A percentile compares a stretch with the other conserved stretches of the same genome.
Conservation (phyloP, 106 monocot genomes). For the Dioscorea zingiberensis region DNA sequence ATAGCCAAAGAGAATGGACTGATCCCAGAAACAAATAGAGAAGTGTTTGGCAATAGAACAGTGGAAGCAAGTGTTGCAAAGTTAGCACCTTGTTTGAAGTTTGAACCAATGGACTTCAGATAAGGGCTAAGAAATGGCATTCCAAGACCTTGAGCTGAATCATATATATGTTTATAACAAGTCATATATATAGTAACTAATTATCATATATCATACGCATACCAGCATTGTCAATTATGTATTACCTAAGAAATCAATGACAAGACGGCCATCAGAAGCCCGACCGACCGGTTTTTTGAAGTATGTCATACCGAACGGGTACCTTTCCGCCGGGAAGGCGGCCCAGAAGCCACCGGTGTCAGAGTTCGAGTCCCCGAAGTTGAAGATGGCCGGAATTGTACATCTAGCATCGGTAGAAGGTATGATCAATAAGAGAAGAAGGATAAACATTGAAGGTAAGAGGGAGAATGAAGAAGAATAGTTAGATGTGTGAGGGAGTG, state of each 20-base stretch:
- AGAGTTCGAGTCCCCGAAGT: conserved; percentile 89
- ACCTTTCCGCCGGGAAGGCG: conserved; percentile 58
- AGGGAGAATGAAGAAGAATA: too few species aligned
- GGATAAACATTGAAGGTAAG: too few species aligned
- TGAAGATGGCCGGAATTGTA: conserved; percentile 56
- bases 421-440: too few species aligned
- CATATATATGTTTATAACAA: too few species aligned
- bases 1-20: conserved; percentile 66
- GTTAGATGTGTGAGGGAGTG: too few species aligned
- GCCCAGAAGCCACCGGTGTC: conserved; percentile 93
- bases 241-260: conserved; percentile 74
- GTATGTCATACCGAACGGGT: conserved; percentile 72
- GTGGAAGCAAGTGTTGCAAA: conserved; percentile 63
- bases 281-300: conserved; percentile 59
- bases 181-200: too few species aligned
- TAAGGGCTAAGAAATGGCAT: conserved; percentile 88
- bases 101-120: conserved; percentile 55
- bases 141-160: conserved; percentile 66
- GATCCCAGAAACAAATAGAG: conserved; percentile 57
- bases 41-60: conserved; percentile 64
- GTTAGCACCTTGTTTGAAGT: conserved; percentile 76
- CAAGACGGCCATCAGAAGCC: conserved; percentile 66
- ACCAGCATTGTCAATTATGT: neutral
- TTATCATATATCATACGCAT: neutral
- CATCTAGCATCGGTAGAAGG: conserved; percentile 17